Evolutionary conservation across 148 eudicot species (phyloP), one percentile per base, ranked within the genome.

Genomic region (Vaccinium corymbosum): DNA sequence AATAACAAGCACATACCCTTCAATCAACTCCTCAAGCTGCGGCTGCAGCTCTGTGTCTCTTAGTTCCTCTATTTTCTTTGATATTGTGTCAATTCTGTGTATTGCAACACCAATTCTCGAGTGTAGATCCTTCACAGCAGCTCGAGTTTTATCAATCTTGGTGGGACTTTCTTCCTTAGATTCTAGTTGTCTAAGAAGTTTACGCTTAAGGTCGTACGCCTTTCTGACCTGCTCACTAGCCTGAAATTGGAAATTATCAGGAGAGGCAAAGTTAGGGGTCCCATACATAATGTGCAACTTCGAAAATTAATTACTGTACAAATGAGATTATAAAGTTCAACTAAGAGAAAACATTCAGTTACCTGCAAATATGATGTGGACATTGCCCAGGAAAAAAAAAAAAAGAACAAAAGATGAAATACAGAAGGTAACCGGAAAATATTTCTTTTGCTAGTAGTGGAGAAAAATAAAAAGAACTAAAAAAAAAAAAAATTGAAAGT

Each of bases 21-120:
- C 97, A 84, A 93, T 94, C 89, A 96, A 86, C 84, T 96, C 99
- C 90, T 96, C 99, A n/a, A 96, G 94, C 80, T 96, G 99, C 71
- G 99, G 99, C 85, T 93, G 98, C 79, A 96, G 89, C 89, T 96
- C 99, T 42, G 82, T 81, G 83, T 96, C 99, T 85, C 98, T 89
- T 75, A 94, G 81, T 50, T 96, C 98, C 83, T 96, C 99, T 22
- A 96, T 93, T 87, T 90, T 94, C 88, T 92, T 94, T 11, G 99
- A 94, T 83, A 96, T 91, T 66, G 97, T 85, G 86, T 96, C 88
- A 72, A 96, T 96, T 85, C 98, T 92, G 66, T 94, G 98, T 76
- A 96, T 91, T 62, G 99, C 94, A 84, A 96, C 98, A 89, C 93
- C 87, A 80, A 96, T 93, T 87, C 98, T 91, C 8, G 97, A 92